A percentile compares a stretch with the other conserved stretches of the same genome.
phyloP scores from a whole-genome alignment of 2,329 filamentous ascomycete genomes.

The Massarina eburnea region DNA sequence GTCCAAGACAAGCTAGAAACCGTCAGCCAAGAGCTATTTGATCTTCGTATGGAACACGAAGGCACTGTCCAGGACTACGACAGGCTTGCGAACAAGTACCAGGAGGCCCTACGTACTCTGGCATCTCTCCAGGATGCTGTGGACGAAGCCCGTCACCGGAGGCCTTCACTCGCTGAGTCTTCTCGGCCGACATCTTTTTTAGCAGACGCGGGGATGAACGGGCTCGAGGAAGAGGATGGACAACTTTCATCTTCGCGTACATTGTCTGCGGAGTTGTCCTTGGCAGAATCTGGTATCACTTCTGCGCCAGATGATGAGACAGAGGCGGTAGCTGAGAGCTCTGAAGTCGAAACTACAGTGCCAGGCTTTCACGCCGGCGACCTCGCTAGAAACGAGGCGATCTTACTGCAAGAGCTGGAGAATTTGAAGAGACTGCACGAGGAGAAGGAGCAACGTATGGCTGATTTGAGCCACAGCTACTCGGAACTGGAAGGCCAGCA shows the following conservation, averaged over 20 bases:
- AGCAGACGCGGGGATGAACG: conserved; percentile 72
- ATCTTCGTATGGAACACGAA: conserved; percentile 89
- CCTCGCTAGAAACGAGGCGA: conserved; percentile 16
- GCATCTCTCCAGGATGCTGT: conserved; percentile 83
- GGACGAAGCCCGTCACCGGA: conserved; percentile 73
- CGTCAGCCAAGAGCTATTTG: conserved; percentile 87
- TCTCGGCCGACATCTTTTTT: conserved; percentile 78
- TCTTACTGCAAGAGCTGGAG: conserved; percentile 63
- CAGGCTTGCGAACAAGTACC: conserved; percentile 82
- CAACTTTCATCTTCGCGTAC: conserved; percentile 81
- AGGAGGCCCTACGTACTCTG: conserved; percentile 79
- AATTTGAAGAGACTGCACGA: conserved; percentile 68
- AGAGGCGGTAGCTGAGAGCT: conserved; percentile 64
- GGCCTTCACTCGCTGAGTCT: conserved; percentile 53
- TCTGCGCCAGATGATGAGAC: conserved; percentile 32
- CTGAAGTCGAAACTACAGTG: conserved; percentile 56
- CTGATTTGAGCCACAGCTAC: conserved; percentile 74
- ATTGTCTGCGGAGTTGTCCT: conserved; percentile 91
- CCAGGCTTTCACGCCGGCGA: conserved; percentile 21
- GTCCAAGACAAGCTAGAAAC: conserved; percentile 91
- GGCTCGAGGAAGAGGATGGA: conserved; percentile 64
- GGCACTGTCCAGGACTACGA: conserved; percentile 79
- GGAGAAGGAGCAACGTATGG: conserved; percentile 76
- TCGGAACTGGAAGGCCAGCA: conserved; percentile 81
- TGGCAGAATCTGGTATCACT: conserved; percentile 65